Base-by-base conservation (phyloP, 192 early-diverging fungal genomes). In the Coemansia sp. region DNA sequence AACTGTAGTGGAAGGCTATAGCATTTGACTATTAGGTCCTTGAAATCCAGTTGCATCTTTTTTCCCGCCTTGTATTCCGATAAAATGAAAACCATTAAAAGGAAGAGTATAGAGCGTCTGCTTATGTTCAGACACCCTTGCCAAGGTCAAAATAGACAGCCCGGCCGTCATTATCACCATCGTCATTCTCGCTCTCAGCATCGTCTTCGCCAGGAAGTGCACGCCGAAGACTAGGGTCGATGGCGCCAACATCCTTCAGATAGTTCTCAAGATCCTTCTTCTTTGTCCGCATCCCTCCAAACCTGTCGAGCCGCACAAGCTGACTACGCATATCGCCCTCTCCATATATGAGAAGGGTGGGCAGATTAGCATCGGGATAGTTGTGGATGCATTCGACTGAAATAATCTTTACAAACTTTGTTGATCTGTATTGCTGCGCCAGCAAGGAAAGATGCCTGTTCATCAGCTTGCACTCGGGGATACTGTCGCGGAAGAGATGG, bases 381-480 rank as follows among this genome's bases (percentile, higher is more conserved):
- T 95, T 92, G 44, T 90, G 91, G 68, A 99, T 97, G 81, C 95
- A 96, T 68, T 95, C 92, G 65, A 94, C 92, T 10, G 90, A 93
- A 21, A 94, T 84, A 68, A 97, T 97, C 71, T 96, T 96, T 52
- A 93, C 65, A 81, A 99, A 99, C 85, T 99, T 99, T 63, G 91
- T 92, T 6, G 93, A 86, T 26, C 88, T 88, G 83, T 97, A 90
- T 76, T 87, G 87, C 62, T 85, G 85, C 16, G 88, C 86, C 26
- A 82, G 59, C 62, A 73, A 71, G 1, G 56, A 43, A 53, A 99
- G 79, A 65, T 90, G 85, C 38, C 84, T 84, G 64, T 88, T 88
- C 86, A 99, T 85, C 45, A 99, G 83, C 74, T 92, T 92, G 77
- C 94, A 97, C 23, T 88, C 87, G 6, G 93, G 93, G 37, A 96